Evolutionary conservation across 2,329 filamentous ascomycete genomes (phyloP).

Genomic region (Xylaria sp.): DNA sequence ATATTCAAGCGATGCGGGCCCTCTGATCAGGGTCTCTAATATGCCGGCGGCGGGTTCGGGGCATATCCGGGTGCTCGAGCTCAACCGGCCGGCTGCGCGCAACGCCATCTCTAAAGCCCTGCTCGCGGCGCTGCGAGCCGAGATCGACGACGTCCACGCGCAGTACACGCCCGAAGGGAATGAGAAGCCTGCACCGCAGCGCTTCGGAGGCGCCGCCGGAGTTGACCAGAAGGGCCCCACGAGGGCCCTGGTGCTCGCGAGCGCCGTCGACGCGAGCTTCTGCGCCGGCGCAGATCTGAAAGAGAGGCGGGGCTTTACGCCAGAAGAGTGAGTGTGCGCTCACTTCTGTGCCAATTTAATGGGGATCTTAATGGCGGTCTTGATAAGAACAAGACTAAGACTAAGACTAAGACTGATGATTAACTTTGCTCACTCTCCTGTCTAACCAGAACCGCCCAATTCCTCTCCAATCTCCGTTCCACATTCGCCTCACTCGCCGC

Average conservation of each 20-base stretch:
- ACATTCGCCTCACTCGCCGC: constrained; percentile 79
- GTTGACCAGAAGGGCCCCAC: constrained; percentile 68
- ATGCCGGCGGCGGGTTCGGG: constrained; percentile 82
- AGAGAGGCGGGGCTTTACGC: constrained; percentile 80
- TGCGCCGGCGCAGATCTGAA: constrained; percentile 96
- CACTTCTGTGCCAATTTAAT: not conserved
- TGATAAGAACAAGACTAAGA: not conserved
- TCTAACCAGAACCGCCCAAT: constrained; percentile 82
- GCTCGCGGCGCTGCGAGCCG: constrained; percentile 74
- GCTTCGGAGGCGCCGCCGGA: constrained; percentile 59
- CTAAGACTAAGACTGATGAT: not conserved
- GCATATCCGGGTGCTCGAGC: constrained; percentile 86
- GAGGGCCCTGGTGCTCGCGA: constrained; percentile 83
- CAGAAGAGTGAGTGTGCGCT: constrained; percentile 72
- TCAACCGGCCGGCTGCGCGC: constrained; percentile 85
- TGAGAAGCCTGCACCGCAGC: constrained; percentile 56
- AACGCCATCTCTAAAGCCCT: constrained; percentile 90
- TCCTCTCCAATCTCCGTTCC: constrained; percentile 79
- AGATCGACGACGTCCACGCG: constrained; percentile 77
- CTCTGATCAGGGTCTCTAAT: constrained; percentile 76
- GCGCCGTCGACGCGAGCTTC: constrained; percentile 86
- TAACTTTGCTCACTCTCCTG: no score
- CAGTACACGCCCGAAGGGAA: constrained; percentile 68
- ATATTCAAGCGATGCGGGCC: constrained; percentile 59
- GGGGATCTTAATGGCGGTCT: not conserved